These are phyloP conservation scores for Vitis hybrid DNA, from an alignment of 177 flowering plant genomes.

Conservation along the genomic window DNA sequence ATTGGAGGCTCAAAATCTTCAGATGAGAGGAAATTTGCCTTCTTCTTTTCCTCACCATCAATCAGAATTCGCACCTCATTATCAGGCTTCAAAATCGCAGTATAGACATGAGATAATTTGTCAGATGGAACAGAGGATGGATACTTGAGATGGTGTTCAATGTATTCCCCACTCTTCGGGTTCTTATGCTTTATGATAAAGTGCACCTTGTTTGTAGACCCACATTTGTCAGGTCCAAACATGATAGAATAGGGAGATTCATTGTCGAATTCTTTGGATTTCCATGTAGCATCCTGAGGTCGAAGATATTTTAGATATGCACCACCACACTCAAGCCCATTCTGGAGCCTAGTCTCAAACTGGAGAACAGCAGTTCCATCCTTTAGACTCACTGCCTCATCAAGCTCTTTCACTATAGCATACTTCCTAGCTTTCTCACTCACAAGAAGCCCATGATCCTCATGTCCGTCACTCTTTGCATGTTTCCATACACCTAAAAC, in stretches of 20 bases:
- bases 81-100: conserved; percentile 78
- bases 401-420: conserved; percentile 89
- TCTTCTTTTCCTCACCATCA: conserved; percentile 96
- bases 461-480: conserved; percentile 91
- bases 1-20: conserved; percentile 94
- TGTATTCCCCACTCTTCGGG: conserved; percentile 81
- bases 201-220: conserved; percentile 91
- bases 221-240: conserved; percentile 99
- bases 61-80: conserved; percentile 66
- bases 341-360: conserved; percentile 83
- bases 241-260: conserved; percentile 94
- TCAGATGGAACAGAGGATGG: conserved; percentile 91
- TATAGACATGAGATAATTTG: conserved; percentile 85
- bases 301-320: conserved; percentile 92
- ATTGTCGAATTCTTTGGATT: conserved; percentile 69
- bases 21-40: conserved; percentile 63
- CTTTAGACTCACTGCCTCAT: conserved; percentile 61
- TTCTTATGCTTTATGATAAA: conserved; percentile 94
- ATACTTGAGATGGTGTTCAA: conserved; percentile 90
- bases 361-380: conserved; percentile 77
- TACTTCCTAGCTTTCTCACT: conserved; percentile 89
- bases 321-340: conserved; percentile 98
- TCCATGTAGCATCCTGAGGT: conserved; percentile 94
- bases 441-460: conserved; percentile 93
- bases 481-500: conserved; percentile 92